Evolutionary conservation across 192 early-diverging fungal genomes (phyloP).

Genomic region (Mortierella alpina): DNA sequence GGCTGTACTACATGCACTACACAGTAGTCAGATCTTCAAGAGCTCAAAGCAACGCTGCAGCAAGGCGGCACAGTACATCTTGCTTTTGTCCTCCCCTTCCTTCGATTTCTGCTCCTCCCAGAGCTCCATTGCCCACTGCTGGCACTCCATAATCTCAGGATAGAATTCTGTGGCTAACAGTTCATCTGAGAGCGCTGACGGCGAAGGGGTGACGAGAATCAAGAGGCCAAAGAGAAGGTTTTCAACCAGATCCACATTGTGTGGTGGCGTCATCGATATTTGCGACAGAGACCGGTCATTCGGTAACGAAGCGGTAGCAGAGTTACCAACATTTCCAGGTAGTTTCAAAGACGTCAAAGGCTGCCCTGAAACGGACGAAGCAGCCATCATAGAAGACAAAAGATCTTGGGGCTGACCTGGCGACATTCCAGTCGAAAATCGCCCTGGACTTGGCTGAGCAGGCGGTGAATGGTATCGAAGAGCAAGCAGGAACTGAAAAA

Average conservation of each 20-base stretch:
- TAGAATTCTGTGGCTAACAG: slow-evolving; percentile 34
- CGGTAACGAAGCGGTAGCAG: not conserved
- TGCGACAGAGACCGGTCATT: not conserved
- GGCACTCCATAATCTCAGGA: slow-evolving; percentile 39
- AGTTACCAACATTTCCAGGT: slow-evolving; percentile 4
- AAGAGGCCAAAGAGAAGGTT: slow-evolving; percentile 30
- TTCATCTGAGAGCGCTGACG: slow-evolving; percentile 17
- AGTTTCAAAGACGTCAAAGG: slow-evolving; percentile 32
- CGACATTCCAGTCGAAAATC: not conserved
- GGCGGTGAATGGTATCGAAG: slow-evolving; percentile 40
- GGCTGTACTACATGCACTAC: no score
- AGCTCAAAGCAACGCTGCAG: slow-evolving; percentile 38
- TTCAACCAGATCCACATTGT: slow-evolving; percentile 31
- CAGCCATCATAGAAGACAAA: slow-evolving; percentile 2
- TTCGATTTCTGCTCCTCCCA: slow-evolving; percentile 28
- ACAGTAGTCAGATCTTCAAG: slow-evolving; percentile 11
- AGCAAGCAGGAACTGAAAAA: slow-evolving; percentile 35
- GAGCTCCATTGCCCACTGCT: slow-evolving; percentile 43
- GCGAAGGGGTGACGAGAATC: slow-evolving; percentile 38
- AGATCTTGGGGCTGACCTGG: not conserved
- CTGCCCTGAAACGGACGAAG: slow-evolving; percentile 7
- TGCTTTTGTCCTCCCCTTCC: slow-evolving; percentile 13
- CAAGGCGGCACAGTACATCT: slow-evolving; percentile 43
- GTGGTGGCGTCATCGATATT: not conserved
- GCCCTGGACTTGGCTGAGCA: slow-evolving; percentile 6